Percentiles rank a stretch among this genome's conserved stretches.
Conservation (phyloP, 768 basidiomycete species). For the Kwoniella dendrophila region DNA sequence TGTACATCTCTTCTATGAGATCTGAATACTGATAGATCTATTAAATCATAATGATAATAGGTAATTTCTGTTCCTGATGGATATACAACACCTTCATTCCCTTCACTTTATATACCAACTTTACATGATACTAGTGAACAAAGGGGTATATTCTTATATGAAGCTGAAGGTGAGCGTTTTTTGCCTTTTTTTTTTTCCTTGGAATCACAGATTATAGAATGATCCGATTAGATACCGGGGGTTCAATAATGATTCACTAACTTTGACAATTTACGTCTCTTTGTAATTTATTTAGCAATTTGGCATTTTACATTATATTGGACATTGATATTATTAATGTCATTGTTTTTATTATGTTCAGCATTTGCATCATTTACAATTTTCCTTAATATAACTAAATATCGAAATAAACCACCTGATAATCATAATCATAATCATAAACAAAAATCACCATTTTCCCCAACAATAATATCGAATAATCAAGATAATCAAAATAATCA, state of each 20-base stretch:
- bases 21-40: background rate
- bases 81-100: slow-evolving; percentile 41
- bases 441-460: background rate
- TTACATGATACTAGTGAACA: slow-evolving; percentile 24
- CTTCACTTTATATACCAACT: slow-evolving; percentile 44
- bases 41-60: background rate
- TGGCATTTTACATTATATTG: slow-evolving; percentile 53
- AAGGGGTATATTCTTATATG: slow-evolving; percentile 44
- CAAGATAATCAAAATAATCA: too few relatives aligned
- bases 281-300: slow-evolving; percentile 43
- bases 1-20: background rate
- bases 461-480: background rate
- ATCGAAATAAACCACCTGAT: slow-evolving; percentile 16
- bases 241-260: background rate
- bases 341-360: slow-evolving; percentile 38
- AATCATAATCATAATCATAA: background rate
- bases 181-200: too few relatives aligned
- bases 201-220: too few relatives aligned
- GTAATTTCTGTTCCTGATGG: slow-evolving; percentile 34
- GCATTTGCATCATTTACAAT: slow-evolving; percentile 34
- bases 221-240: too few relatives aligned
- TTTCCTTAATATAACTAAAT: slow-evolving; percentile 31
- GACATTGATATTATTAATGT: slow-evolving; percentile 38
- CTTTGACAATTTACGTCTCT: background rate
- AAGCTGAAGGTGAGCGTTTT: slow-evolving; percentile 50